phyloP scores from a whole-genome alignment of 2,329 filamentous ascomycete genomes.

The Trichoderma hamatum region DNA sequence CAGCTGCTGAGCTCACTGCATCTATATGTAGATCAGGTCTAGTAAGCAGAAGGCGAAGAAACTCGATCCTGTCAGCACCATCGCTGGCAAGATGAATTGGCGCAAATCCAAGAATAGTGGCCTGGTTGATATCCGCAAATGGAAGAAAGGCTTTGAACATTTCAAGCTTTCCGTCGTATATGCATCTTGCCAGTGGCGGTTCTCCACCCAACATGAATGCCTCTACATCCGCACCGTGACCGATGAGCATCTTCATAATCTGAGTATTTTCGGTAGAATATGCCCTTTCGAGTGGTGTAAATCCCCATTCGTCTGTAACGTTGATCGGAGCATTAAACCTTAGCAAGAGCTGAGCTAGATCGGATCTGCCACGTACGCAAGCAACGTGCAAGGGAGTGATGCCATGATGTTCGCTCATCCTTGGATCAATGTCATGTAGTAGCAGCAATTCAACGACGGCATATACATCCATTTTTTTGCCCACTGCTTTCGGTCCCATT shows the following conservation, averaged over 20 bases:
- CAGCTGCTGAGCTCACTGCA: constrained; percentile 5
- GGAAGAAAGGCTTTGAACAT: constrained; percentile 27
- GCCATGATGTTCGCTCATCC: constrained; percentile 1
- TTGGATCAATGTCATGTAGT: constrained; percentile 21
- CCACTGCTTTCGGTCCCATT: background rate
- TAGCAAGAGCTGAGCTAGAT: constrained; percentile 26
- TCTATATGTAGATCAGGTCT: constrained; percentile 20
- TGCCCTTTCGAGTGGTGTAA: constrained; percentile 28
- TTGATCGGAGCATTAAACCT: constrained; percentile 29
- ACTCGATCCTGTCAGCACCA: constrained; percentile 22
- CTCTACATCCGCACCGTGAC: constrained; percentile 28
- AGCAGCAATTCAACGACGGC: constrained; percentile 7
- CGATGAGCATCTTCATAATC: constrained; percentile 28
- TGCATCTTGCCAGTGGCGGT: constrained; percentile 23
- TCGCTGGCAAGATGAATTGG: constrained; percentile 27
- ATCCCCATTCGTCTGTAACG: constrained; percentile 23
- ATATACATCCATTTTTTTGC: background rate
- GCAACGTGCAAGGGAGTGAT: constrained; percentile 25
- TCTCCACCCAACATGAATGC: constrained; percentile 21
- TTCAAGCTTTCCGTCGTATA: constrained; percentile 17
- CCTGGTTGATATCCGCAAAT: constrained; percentile 20
- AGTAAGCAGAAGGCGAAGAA: constrained; percentile 25
- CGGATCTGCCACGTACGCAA: constrained; percentile 16
- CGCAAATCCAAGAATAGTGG: constrained; percentile 13
- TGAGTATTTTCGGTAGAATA: constrained; percentile 13